Conservation (phyloP, 2,329 filamentous ascomycete genomes). For the Diplodia mutila region DNA sequence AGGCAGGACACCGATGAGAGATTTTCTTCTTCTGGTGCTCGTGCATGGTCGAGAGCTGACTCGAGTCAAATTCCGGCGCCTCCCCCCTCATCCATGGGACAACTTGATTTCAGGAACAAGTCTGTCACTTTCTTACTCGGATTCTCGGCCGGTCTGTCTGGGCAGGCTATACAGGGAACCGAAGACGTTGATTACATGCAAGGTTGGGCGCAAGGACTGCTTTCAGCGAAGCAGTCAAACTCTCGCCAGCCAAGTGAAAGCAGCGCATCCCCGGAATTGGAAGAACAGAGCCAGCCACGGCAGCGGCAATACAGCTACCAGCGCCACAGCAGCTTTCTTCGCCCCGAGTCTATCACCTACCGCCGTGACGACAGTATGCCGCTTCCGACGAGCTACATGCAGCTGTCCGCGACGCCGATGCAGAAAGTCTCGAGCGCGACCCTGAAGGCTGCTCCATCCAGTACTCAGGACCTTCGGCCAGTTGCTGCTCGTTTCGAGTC, state of each 20-base stretch:
- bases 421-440: slow-evolving; percentile 1
- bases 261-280: neutral
- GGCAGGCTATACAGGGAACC: slow-evolving; percentile 6
- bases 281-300: neutral
- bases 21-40: neutral
- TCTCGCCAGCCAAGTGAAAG: slow-evolving; percentile 7
- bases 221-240: slow-evolving; percentile 11
- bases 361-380: neutral
- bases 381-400: neutral
- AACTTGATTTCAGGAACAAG: slow-evolving; percentile 21
- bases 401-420: neutral
- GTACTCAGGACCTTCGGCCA: neutral
- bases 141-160: slow-evolving; percentile 15
- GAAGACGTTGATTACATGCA: slow-evolving; percentile 22
- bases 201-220: slow-evolving; percentile 13
- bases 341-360: neutral
- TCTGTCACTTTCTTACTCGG: slow-evolving; percentile 8
- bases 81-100: neutral
- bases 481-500: slow-evolving; percentile 2
- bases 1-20: neutral
- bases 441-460: neutral
- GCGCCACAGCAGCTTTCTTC: neutral
- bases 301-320: neutral
- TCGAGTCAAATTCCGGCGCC: neutral
- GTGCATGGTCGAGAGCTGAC: neutral